Evolutionary conservation across 257 asterid species (phyloP), one percentile per base, ranked within the genome.

Genomic region (Fraxinus americana): DNA sequence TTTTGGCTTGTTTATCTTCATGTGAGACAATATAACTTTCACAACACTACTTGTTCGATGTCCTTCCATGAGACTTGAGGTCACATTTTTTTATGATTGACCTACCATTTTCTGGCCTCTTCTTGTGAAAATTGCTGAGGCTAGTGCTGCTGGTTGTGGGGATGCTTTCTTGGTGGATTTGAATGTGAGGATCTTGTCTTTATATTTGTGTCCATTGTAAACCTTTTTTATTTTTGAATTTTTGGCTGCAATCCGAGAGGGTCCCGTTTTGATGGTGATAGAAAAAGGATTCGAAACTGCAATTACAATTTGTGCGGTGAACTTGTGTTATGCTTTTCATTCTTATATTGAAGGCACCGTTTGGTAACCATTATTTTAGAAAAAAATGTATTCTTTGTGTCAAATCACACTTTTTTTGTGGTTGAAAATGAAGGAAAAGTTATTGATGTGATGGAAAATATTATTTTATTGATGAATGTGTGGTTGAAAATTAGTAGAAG

Each of bases 161-260:
- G 81, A 70, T 67, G 41, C 75, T 36, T 71, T 75, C 48, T 71
- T 79, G 80, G 65, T 76, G 79, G 63, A 71, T 73, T 68, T 83
- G 65, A 72, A 27, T 65, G 35, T 32, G 67, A 79, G 84, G 79
- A 76, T 79, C 82, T 77, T 77, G 71, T 38, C 54, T 71, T 35
- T 17, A 52, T 38, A 48, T 27, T 69, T 25, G 2, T n/a, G 16
- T 70, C 52, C 48, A 17, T 50, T 67, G 12, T 29, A 12, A 38
- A n/a, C 65, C 36, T 57, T 36, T 78, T 32, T 32, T 29, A 1
- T 78, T 32, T 32, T 2, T 32, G 2, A 32, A 2, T 3, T 32
- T 68, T 34, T 57, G 23, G 74, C 43, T 50, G 50, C 17, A 5
- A 43, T 69, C 23, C 61, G 11, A 38, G 6, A 16, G 16, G 12